phyloP scores from a whole-genome alignment of 2,329 filamentous ascomycete genomes.

The Neopestalotiopsis clavispora region DNA sequence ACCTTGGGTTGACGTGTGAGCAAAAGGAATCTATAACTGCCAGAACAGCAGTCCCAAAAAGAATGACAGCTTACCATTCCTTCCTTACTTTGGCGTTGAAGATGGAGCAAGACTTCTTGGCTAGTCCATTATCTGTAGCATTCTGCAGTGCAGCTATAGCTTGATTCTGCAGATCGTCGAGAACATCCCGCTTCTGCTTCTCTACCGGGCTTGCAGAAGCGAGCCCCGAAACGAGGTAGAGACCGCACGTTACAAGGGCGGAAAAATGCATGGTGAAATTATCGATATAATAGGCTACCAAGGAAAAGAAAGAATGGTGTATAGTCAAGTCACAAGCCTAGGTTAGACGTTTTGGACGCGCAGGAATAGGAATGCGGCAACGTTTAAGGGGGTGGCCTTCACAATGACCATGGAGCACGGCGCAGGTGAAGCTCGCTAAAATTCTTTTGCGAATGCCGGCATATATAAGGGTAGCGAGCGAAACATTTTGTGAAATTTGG shows the following conservation, averaged over 20 bases:
- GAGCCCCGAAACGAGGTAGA: background rate
- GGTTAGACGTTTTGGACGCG: too few relatives aligned
- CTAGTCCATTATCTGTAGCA: background rate
- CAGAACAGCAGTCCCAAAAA: background rate
- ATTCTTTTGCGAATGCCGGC: too few relatives aligned
- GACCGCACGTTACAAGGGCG: background rate
- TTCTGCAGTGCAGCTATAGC: conserved; percentile 10
- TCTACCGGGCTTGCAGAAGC: background rate
- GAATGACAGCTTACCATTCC: conserved; percentile 24
- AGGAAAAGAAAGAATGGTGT: too few relatives aligned
- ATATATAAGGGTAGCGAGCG: too few relatives aligned
- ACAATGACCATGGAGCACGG: background rate
- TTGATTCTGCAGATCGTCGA: conserved; percentile 14
- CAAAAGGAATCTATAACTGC: background rate
- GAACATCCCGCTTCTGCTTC: conserved; percentile 8
- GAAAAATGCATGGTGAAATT: conserved; percentile 1
- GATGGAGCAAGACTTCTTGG: conserved; percentile 12
- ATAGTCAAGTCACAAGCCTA: too few relatives aligned
- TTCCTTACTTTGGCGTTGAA: conserved; percentile 26
- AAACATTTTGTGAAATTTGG: too few relatives aligned
- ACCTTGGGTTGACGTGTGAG: conserved; percentile 25
- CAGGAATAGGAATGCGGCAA: background rate
- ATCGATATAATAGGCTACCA: background rate
- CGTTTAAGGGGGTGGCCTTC: background rate
- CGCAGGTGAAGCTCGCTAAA: background rate